Base-by-base conservation (phyloP, 805 yeast genomes). In the Ogataea pignaliae region DNA sequence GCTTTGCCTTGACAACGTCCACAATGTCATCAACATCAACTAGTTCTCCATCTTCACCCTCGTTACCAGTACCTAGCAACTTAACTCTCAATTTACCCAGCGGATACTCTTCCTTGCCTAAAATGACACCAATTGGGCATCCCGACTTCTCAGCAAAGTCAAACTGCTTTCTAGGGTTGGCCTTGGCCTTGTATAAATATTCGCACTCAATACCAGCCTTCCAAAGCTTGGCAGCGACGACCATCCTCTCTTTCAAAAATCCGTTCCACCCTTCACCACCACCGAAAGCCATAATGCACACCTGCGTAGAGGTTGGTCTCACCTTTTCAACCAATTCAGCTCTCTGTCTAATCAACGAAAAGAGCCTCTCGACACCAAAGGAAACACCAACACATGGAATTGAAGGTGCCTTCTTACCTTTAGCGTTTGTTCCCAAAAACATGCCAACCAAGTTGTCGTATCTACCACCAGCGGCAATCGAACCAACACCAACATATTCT, bases 401-500 rank as follows among this genome's bases (percentile, higher is more conserved):
- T 17, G 90, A 84, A 29, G 69, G 70, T 10, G 71, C 69, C 39
- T 76, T 72, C 64, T 84, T 84, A 40, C 70, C 70, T 68, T 87
- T 88, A 54, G 93, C 89, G 54, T 82, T 83, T 36, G 95, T 82
- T 48, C 77, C 76, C 42, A 88, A 78, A 64, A 93, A 93, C 99
- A 93, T 93, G 55, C 97, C 97, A 33, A 93, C 98, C 48, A 93
- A 78, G 58, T 85, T 85, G 66, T 93, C 99, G 67, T 93, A 93
- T 67, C 99, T 87, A 52, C 99, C 99, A 70, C 99, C 99, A 40
- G 96, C 99, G 41, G 97, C 96, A 59, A 93, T 89, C 6, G 99
- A 93, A 31, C 99, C 99, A 36, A 91, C 96, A 56, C 99, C 99
- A 43, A 93, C 98, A 56, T 86, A 88, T 52, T 88, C 97, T 42